These are phyloP conservation scores for Hericium rajendrae DNA, from an alignment of 768 basidiomycete genomes.

Conservation along the genomic window DNA sequence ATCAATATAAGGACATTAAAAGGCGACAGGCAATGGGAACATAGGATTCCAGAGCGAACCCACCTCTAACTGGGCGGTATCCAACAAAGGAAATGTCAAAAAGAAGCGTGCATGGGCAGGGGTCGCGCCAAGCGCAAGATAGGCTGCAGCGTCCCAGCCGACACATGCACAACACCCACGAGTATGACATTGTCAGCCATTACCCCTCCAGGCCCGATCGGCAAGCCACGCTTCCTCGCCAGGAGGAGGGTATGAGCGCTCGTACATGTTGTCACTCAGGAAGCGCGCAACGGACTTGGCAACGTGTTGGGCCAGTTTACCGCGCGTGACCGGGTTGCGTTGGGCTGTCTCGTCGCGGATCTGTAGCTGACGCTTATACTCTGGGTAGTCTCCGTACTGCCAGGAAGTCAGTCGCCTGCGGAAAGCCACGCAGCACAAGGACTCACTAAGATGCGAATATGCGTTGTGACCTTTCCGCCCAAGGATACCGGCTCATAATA, in stretches of 20 bases:
- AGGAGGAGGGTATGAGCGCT: too few relatives aligned
- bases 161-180: background rate
- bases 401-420: background rate
- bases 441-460: background rate
- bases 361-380: background rate
- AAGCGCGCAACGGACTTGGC: background rate
- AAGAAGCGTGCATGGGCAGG: background rate
- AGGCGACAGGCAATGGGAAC: too few relatives aligned
- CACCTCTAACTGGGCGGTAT: too few relatives aligned
- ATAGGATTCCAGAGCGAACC: too few relatives aligned
- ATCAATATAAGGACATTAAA: too few relatives aligned
- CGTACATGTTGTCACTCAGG: too few relatives aligned
- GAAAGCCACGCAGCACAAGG: background rate
- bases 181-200: background rate
- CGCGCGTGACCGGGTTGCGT: background rate
- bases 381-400: background rate
- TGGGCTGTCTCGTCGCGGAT: background rate
- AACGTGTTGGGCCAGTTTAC: background rate
- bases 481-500: background rate
- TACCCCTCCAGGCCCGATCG: background rate
- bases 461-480: background rate
- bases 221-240: background rate
- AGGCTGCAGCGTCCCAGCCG: background rate
- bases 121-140: background rate
- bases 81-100: too few relatives aligned